phyloP scores from a whole-genome alignment of 176 grass and related monocot genomes.

The Sorghum bicolor region DNA sequence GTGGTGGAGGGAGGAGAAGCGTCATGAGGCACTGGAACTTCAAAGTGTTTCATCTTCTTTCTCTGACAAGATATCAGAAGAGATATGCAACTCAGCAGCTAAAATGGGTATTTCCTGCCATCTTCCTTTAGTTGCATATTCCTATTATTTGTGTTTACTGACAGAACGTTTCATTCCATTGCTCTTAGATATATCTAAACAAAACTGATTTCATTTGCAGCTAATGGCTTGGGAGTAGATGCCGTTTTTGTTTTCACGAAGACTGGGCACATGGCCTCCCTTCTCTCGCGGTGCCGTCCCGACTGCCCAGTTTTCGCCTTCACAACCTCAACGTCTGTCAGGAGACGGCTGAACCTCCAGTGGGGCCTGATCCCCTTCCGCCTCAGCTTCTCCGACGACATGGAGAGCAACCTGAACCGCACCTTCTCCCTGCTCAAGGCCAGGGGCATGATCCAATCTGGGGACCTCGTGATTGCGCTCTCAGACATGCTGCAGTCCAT shows the following conservation, averaged over 20 bases:
- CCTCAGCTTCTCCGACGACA: conserved; percentile 69
- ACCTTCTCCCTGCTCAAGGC: conserved; percentile 94
- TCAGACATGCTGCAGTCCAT: conserved; percentile 98
- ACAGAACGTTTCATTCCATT: not conserved
- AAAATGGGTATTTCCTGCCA: conserved; percentile 73
- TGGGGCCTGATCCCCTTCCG: conserved; percentile 96
- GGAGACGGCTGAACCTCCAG: conserved; percentile 80
- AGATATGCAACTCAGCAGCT: conserved; percentile 95
- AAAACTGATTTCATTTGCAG: conserved; percentile 36
- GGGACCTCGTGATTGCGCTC: conserved; percentile 86
- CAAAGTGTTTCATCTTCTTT: conserved; percentile 74
- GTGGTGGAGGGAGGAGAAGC: conserved; percentile 99
- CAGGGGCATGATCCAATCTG: conserved; percentile 87
- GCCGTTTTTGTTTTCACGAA: conserved; percentile 88
- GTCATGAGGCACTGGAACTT: conserved; percentile 62
- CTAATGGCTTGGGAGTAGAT: conserved; percentile 89
- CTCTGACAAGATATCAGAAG: conserved; percentile 84
- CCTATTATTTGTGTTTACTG: not conserved
- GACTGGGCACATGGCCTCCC: conserved; percentile 81
- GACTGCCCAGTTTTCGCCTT: conserved; percentile 95
- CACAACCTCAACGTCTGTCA: conserved; percentile 63
- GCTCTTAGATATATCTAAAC: conserved; percentile 1
- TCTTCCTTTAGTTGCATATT: not conserved
- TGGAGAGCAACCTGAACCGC: conserved; percentile 96
- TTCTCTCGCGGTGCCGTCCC: conserved; percentile 82